These are phyloP conservation scores for Mortierella sp. DNA, from an alignment of 371 early-diverging fungal genomes.

Conservation along the genomic window DNA sequence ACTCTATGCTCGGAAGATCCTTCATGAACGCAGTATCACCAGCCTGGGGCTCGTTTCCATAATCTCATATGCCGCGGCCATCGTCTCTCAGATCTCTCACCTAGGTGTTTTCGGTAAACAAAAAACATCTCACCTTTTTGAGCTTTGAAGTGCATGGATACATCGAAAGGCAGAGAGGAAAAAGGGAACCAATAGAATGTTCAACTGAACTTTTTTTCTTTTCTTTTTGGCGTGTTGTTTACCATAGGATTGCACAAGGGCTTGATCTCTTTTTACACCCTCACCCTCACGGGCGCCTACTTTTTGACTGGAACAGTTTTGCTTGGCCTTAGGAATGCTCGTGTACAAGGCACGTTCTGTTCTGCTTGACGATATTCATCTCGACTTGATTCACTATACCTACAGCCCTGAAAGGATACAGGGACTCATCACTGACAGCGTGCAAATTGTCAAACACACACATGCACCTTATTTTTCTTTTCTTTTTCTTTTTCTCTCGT, in stretches of 20 bases:
- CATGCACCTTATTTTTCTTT: no score
- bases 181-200: no score
- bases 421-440: not conserved
- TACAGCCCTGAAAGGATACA: not conserved
- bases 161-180: no score
- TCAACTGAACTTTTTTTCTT: no score
- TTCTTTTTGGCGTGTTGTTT: not conserved
- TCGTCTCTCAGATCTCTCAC: slow-evolving; percentile 28
- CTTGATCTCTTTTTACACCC: slow-evolving; percentile 27
- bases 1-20: slow-evolving; percentile 33
- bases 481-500: not conserved
- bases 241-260: slow-evolving; percentile 28
- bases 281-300: slow-evolving; percentile 19
- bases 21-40: slow-evolving; percentile 30
- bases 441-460: no score
- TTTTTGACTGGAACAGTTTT: slow-evolving; percentile 30
- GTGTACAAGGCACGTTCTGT: slow-evolving; percentile 31
- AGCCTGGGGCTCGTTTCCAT: slow-evolving; percentile 24
- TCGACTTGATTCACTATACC: not conserved
- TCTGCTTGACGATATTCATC: not conserved
- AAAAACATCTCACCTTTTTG: no score
- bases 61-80: slow-evolving; percentile 30
- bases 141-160: no score
- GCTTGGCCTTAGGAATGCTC: slow-evolving; percentile 37
- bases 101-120: no score